Evolutionary conservation across 2,329 filamentous ascomycete genomes (phyloP).

Genomic region (Aspergillus pseudoviridinutans): DNA sequence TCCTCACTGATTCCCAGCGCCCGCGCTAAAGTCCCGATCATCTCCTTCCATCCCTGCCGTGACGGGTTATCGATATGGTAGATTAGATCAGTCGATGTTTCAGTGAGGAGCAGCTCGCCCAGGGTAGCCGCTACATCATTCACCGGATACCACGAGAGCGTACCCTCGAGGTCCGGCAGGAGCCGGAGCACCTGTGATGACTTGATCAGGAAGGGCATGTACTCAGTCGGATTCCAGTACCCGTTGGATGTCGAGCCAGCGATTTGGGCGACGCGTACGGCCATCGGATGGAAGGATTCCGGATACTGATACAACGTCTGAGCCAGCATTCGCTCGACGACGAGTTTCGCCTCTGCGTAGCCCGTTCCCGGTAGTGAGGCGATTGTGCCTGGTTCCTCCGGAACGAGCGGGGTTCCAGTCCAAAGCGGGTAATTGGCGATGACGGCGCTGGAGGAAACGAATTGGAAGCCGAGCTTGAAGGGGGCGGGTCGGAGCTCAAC

Average conservation of each 20-base stretch:
- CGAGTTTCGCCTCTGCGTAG: constrained; percentile 51
- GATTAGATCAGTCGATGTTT: constrained; percentile 26
- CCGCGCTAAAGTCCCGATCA: constrained; percentile 27
- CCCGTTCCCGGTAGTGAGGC: constrained; percentile 43
- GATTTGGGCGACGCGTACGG: constrained; percentile 50
- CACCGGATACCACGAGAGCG: constrained; percentile 46
- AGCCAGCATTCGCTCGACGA: constrained; percentile 50
- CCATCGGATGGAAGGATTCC: constrained; percentile 41
- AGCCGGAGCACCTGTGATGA: constrained; percentile 44
- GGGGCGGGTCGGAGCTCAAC: constrained; percentile 10
- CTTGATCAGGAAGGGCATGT: constrained; percentile 50
- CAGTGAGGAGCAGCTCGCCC: constrained; percentile 29
- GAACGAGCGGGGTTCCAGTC: constrained; percentile 31
- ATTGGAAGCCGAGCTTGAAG: constrained; percentile 32
- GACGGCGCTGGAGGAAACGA: constrained; percentile 41
- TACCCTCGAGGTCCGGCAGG: constrained; percentile 42
- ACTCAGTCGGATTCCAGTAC: constrained; percentile 54
- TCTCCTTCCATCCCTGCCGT: constrained; percentile 39
- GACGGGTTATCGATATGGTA: constrained; percentile 48
- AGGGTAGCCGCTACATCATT: constrained; percentile 36
- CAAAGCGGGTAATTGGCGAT: constrained; percentile 32
- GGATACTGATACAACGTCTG: constrained; percentile 44
- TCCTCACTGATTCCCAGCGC: constrained; percentile 28
- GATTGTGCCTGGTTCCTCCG: constrained; percentile 43
- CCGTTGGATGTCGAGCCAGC: constrained; percentile 48